Percentiles rank a stretch among this genome's conserved stretches.
Evolutionary conservation across 371 early-diverging fungal species (phyloP).

Genomic region (Saksenaea oblongispora): DNA sequence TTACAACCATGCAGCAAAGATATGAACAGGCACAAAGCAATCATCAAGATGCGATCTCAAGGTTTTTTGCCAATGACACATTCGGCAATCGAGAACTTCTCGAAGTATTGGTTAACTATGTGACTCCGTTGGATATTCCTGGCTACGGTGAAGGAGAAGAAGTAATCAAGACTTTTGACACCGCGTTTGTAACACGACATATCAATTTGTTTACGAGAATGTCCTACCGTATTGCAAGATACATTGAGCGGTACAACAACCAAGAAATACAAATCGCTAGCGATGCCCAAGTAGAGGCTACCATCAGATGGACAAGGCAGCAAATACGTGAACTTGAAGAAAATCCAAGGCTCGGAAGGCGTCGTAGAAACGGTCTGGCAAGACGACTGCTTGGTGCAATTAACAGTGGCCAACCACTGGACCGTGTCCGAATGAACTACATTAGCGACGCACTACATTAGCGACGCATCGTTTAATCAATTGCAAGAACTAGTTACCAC

Average conservation of each 20-base stretch:
- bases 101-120: neutral
- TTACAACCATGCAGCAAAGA: neutral
- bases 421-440: neutral
- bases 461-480: neutral
- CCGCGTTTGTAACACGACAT: neutral
- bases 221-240: neutral
- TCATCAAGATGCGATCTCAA: neutral
- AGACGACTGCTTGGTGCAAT: neutral
- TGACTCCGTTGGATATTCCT: neutral
- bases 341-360: neutral
- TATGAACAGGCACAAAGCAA: neutral
- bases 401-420: neutral
- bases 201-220: neutral
- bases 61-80: neutral
- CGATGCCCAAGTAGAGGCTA: neutral
- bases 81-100: neutral
- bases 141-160: neutral
- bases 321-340: neutral
- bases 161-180: neutral
- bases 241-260: neutral
- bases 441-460: too few species aligned
- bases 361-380: neutral
- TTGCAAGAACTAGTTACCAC: neutral
- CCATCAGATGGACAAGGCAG: neutral
- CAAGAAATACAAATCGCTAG: neutral